A percentile compares a stretch with the other conserved stretches of the same genome.
Evolutionary conservation across 1,284 basidiomycete genomes (phyloP).

Genomic region (Cryptococcus maquisensis): DNA sequence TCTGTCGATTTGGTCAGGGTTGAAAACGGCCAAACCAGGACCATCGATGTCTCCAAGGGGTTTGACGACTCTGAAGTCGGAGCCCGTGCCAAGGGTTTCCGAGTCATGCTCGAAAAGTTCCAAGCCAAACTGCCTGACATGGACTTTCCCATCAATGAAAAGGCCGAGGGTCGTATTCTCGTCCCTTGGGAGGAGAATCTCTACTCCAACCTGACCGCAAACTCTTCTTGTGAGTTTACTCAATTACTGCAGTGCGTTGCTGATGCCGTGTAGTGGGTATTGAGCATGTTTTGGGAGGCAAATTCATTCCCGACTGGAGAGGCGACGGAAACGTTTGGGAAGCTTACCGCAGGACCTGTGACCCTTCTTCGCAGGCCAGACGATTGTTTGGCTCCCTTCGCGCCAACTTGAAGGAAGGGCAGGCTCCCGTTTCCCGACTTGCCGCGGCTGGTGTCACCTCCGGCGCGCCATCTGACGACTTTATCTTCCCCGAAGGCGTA

Average conservation of each 20-base stretch:
- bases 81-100: constrained; percentile 70
- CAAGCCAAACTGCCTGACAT: constrained; percentile 74
- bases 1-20: constrained; percentile 81
- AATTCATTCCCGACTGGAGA: constrained; percentile 78
- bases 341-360: constrained; percentile 80
- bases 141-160: constrained; percentile 85
- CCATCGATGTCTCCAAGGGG: constrained; percentile 60
- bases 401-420: constrained; percentile 51
- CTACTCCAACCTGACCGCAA: constrained; percentile 63
- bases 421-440: constrained; percentile 46
- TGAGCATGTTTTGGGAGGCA: constrained; percentile 59
- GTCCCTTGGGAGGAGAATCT: constrained; percentile 76
- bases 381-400: constrained; percentile 71
- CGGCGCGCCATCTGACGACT: constrained; percentile 55
- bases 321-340: constrained; percentile 85
- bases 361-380: constrained; percentile 71
- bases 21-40: constrained; percentile 59
- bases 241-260: background rate
- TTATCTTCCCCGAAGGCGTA: constrained; percentile 58
- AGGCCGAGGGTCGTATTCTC: constrained; percentile 83
- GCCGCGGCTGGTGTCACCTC: constrained; percentile 47
- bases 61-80: constrained; percentile 66
- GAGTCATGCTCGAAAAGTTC: constrained; percentile 68
- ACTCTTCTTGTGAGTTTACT: constrained; percentile 44
- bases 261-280: constrained; percentile 53